phyloP scores from a whole-genome alignment of 495 filamentous ascomycete species.

The Talaromyces adpressus region DNA sequence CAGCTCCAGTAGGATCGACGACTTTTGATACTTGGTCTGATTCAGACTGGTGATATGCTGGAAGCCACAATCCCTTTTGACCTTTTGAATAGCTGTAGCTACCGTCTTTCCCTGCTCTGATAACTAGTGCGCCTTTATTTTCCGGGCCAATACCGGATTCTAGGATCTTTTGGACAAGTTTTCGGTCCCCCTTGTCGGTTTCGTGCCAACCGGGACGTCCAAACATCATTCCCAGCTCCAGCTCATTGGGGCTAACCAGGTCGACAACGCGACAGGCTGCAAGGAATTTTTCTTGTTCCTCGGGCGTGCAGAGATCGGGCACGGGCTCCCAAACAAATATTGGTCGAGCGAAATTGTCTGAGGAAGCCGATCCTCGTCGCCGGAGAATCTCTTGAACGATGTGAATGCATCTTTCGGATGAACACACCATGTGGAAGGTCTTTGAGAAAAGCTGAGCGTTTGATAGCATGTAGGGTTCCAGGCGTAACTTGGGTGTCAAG shows the following conservation, averaged over 20 bases:
- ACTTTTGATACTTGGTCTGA: conserved; percentile 41
- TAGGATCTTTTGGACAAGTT: conserved; percentile 52
- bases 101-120: conserved; percentile 51
- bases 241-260: conserved; percentile 81
- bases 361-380: conserved; percentile 28
- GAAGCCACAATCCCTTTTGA: conserved; percentile 35
- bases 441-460: conserved; percentile 57
- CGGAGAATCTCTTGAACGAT: conserved; percentile 57
- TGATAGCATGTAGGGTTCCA: conserved; percentile 54
- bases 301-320: conserved; percentile 75
- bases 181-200: conserved; percentile 36
- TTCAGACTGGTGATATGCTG: conserved; percentile 48
- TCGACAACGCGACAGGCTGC: conserved; percentile 68
- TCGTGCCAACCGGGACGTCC: conserved; percentile 47
- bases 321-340: conserved; percentile 94
- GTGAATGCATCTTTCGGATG: conserved; percentile 65
- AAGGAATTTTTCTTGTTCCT: conserved; percentile 65
- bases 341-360: conserved; percentile 37
- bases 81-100: conserved; percentile 42
- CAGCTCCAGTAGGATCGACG: conserved; percentile 91
- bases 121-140: conserved; percentile 40
- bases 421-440: conserved; percentile 85
- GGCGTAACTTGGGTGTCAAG: conserved; percentile 74
- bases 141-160: conserved; percentile 40
- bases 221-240: conserved; percentile 78